These are phyloP conservation scores for Tylopilus felleus DNA, from an alignment of 768 basidiomycete species.

Conservation along the genomic window DNA sequence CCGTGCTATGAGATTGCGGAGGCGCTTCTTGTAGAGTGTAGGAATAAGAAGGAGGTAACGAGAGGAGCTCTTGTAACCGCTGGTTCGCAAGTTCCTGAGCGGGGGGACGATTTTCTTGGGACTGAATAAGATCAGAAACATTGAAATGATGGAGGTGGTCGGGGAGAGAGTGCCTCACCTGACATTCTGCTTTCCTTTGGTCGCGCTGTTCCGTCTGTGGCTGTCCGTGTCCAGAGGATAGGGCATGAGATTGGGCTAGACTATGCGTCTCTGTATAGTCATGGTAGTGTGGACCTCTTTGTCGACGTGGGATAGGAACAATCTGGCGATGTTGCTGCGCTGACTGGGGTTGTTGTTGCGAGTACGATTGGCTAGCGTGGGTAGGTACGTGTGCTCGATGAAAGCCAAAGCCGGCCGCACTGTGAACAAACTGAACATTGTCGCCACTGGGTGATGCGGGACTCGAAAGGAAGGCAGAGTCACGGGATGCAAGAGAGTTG, in stretches of 20 bases:
- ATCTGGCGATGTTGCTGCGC: constrained; percentile 12
- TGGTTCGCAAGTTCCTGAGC: constrained; percentile 16
- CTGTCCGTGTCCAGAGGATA: not conserved
- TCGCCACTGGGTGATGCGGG: not conserved
- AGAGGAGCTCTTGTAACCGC: constrained; percentile 26
- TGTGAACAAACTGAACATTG: constrained; percentile 1
- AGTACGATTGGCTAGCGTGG: not conserved
- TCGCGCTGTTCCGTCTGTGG: constrained; percentile 1
- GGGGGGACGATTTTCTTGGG: not conserved
- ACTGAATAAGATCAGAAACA: not conserved
- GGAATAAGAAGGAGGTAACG: constrained; percentile 4
- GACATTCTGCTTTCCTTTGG: constrained; percentile 3
- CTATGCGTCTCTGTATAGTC: not conserved
- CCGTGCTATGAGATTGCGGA: not conserved
- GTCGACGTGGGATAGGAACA: constrained; percentile 11
- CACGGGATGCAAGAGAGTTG: not conserved
- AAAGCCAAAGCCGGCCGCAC: not conserved
- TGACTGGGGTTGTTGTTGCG: not conserved
- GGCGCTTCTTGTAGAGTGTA: not conserved
- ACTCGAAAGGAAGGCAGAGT: not conserved
- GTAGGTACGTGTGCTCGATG: not conserved
- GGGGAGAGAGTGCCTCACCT: not conserved
- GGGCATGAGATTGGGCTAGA: not conserved
- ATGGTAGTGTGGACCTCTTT: not conserved
- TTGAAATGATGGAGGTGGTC: too few species aligned